Evolutionary conservation across 148 eudicot species (phyloP), one percentile per base, ranked within the genome.

Genomic region (Drosera capensis): DNA sequence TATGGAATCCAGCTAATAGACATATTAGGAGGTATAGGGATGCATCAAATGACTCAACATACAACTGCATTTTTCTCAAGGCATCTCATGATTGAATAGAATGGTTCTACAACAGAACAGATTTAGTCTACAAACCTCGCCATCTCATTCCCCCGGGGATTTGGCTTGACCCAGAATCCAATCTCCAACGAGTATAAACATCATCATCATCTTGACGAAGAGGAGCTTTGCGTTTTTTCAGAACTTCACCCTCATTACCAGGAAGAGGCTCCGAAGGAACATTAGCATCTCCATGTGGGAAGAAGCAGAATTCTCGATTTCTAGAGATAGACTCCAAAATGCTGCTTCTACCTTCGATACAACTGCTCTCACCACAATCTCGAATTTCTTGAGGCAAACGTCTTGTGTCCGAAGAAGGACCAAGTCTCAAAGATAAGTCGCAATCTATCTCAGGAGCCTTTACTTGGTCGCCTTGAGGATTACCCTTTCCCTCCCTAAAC

Each of bases 341-440:
- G 49, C 36, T 48, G 46, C 37, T 38, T 31, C 43, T 48, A 30
- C 62, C 68, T 42, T 45, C 70, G 47, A n/a, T n/a, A n/a, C 51
- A 62, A 55, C 58, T 65, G 45, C 67, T 51, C 21, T 60, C 51
- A 46, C 65, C 69, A 55, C 56, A 53, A 49, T 23, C 54, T 43
- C 50, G 46, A 49, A 38, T 60, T 9, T 54, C 68, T 51, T 8
- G 26, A 45, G 45, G 48, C 20, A 43, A 29, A 41, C 23, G 53
- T 43, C 64, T 58, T 28, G 56, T 56, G 16, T 73, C 66, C 19
- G 73, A 56, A 59, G 22, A 53, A 9, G 65, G 70, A 46, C 96
- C 96, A 75, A 86, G 58, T 57, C 96, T 62, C 59, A 87, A 68
- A 11, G 94, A 82, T 43, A 87, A 68, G 57, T 87, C 96, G 57